Evolutionary conservation across 305 asterid genomes (phyloP).

Genomic region (Vinca major): DNA sequence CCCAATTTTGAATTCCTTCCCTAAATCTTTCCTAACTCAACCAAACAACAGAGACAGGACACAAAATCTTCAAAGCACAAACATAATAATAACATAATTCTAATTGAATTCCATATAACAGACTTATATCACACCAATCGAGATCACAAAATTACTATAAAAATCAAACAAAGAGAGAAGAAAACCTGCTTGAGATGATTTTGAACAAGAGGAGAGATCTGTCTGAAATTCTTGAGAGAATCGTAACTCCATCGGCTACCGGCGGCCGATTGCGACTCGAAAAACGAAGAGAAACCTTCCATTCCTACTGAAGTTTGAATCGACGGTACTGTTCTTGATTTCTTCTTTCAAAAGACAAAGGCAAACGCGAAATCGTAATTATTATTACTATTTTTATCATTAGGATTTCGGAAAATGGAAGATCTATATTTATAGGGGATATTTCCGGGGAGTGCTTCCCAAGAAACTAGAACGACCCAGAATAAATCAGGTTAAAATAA

Average conservation of each 20-base stretch:
- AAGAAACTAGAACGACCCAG: neutral
- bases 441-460: neutral
- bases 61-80: neutral
- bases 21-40: neutral
- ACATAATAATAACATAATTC: neutral
- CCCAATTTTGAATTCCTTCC: neutral
- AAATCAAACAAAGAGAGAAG: neutral
- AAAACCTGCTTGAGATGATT: conserved; percentile 76
- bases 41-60: too few relatives aligned
- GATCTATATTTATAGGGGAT: neutral
- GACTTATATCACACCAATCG: neutral
- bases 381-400: neutral
- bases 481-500: neutral
- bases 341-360: neutral
- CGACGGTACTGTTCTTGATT: neutral
- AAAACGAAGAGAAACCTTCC: conserved; percentile 69
- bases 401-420: neutral
- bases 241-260: conserved; percentile 65
- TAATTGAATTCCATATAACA: neutral
- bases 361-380: neutral
- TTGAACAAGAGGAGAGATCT: conserved; percentile 84
- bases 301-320: conserved; percentile 14
- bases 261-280: conserved; percentile 43
- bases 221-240: conserved; percentile 76
- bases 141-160: neutral